These are phyloP conservation scores for Emmonsia crescens DNA, from an alignment of 2,329 filamentous ascomycete species.

Conservation along the genomic window DNA sequence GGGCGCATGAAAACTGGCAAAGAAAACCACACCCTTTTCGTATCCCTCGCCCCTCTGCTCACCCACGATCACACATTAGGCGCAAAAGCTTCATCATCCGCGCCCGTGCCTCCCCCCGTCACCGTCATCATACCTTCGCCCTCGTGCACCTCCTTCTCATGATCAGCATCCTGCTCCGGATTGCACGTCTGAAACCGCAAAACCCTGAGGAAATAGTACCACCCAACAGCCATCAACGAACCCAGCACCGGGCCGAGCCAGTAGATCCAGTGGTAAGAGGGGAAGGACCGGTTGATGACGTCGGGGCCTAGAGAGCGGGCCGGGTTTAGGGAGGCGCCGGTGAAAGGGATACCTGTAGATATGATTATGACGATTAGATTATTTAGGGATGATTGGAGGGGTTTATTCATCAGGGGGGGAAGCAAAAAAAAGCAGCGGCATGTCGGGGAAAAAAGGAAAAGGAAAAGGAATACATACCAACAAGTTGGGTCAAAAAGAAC, in stretches of 20 bases:
- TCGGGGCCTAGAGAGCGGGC: slow-evolving; percentile 40
- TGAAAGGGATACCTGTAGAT: slow-evolving; percentile 22
- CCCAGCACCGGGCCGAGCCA: slow-evolving; percentile 39
- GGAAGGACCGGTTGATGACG: slow-evolving; percentile 36
- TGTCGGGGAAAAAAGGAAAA: background rate
- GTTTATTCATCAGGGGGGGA: background rate
- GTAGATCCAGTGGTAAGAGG: slow-evolving; percentile 42
- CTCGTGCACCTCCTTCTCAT: background rate
- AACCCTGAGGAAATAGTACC: slow-evolving; percentile 39
- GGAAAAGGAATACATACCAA: slow-evolving; percentile 23
- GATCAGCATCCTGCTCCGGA: slow-evolving; percentile 48
- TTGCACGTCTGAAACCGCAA: slow-evolving; percentile 36
- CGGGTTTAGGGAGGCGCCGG: slow-evolving; percentile 39
- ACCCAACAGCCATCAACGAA: slow-evolving; percentile 37
- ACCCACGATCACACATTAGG: background rate
- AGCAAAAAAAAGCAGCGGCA: background rate
- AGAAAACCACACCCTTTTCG: background rate
- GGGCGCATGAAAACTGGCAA: too few species aligned
- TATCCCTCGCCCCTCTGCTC: background rate
- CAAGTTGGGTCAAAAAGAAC: slow-evolving; percentile 52
- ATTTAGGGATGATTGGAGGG: background rate
- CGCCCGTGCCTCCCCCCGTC: background rate
- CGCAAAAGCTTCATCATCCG: too few species aligned
- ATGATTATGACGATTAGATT: background rate
- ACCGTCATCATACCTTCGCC: background rate